Percentiles rank a stretch among this genome's conserved stretches.
Evolutionary conservation across 179 eudicot species (phyloP).

Genomic region (Beta macrorhiza): DNA sequence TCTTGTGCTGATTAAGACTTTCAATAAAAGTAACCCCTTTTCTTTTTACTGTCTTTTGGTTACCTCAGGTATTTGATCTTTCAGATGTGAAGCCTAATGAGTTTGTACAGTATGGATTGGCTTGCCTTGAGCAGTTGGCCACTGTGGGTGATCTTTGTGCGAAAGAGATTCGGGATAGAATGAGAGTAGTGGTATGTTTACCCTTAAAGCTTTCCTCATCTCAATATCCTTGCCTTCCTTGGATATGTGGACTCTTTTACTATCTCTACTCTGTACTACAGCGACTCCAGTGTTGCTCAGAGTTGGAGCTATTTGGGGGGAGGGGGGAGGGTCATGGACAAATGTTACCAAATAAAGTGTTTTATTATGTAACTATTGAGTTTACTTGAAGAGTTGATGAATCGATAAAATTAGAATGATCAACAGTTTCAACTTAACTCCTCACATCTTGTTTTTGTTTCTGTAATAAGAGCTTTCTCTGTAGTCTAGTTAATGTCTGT

Average conservation of each 20-base stretch:
- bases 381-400: no score
- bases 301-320: neutral
- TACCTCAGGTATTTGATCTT: slow-evolving; percentile 76
- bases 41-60: slow-evolving; percentile 6
- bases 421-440: no score
- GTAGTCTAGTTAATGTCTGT: no score
- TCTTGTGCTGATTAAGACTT: neutral
- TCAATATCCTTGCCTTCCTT: neutral
- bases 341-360: neutral
- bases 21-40: neutral
- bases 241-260: neutral
- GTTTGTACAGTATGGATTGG: slow-evolving; percentile 73
- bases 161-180: slow-evolving; percentile 62
- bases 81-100: slow-evolving; percentile 74
- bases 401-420: no score
- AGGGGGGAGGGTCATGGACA: neutral
- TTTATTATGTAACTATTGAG: no score
- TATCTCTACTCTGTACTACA: neutral
- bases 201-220: neutral
- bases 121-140: slow-evolving; percentile 82
- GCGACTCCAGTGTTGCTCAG: slow-evolving; percentile 5
- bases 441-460: no score
- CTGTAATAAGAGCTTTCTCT: no score
- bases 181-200: slow-evolving; percentile 79
- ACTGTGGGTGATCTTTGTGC: slow-evolving; percentile 66